Evolutionary conservation across 768 basidiomycete genomes (phyloP).

Genomic region (Leccinum uliginosum): DNA sequence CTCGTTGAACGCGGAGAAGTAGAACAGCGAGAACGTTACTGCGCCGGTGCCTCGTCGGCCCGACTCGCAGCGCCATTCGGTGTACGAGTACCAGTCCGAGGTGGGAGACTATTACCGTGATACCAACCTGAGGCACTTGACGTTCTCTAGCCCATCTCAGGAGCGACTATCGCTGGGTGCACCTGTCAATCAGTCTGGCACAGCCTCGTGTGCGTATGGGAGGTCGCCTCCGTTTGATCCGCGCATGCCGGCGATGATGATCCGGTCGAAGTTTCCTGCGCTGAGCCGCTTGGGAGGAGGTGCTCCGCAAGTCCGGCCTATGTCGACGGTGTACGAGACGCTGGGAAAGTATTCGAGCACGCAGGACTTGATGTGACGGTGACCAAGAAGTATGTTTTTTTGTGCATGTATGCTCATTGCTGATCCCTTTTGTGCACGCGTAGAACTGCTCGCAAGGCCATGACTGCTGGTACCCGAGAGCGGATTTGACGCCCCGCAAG

Average conservation of each 20-base stretch:
- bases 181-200: slow-evolving; percentile 33
- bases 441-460: slow-evolving; percentile 60
- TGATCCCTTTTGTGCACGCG: background rate
- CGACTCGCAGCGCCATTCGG: slow-evolving; percentile 38
- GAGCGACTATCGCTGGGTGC: slow-evolving; percentile 36
- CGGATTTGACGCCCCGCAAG: slow-evolving; percentile 51
- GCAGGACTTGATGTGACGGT: slow-evolving; percentile 67
- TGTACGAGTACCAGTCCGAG: slow-evolving; percentile 41
- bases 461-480: slow-evolving; percentile 62
- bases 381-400: slow-evolving; percentile 54
- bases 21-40: slow-evolving; percentile 20
- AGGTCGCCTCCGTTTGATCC: slow-evolving; percentile 38
- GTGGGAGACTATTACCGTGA: slow-evolving; percentile 60
- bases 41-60: slow-evolving; percentile 35
- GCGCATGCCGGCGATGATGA: slow-evolving; percentile 43
- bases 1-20: slow-evolving; percentile 27
- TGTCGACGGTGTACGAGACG: slow-evolving; percentile 21
- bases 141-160: slow-evolving; percentile 30
- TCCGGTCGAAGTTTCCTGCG: slow-evolving; percentile 13
- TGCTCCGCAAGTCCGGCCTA: no score
- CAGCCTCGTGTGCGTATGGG: slow-evolving; percentile 37
- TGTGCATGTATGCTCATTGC: background rate
- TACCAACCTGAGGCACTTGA: slow-evolving; percentile 35
- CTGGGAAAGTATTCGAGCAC: slow-evolving; percentile 55
- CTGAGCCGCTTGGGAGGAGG: background rate